These are phyloP conservation scores for Thraustochytrium sp. DNA, from an alignment of 352 stramenopile genomes.

Conservation along the genomic window DNA sequence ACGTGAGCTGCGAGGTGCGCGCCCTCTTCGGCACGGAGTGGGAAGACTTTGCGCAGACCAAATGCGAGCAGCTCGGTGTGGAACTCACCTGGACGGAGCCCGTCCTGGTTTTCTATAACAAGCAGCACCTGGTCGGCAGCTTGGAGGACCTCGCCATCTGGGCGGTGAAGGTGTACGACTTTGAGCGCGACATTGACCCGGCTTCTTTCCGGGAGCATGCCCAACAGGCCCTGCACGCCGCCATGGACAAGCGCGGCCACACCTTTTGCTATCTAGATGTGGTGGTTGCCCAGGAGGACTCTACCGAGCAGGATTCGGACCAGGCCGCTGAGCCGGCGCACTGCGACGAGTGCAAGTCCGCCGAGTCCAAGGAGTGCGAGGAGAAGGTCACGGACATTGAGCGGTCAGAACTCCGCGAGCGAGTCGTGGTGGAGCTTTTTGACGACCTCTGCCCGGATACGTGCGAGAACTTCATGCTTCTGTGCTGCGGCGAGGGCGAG, in stretches of 20 bases:
- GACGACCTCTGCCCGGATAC: constrained; percentile 20
- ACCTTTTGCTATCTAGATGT: constrained; percentile 34
- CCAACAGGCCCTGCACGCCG: neutral
- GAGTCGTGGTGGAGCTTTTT: constrained; percentile 42
- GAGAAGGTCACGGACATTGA: neutral
- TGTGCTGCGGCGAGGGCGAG: constrained; percentile 32
- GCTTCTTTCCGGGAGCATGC: neutral
- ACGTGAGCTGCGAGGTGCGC: neutral
- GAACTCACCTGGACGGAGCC: neutral
- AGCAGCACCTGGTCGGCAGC: neutral
- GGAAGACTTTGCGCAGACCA: neutral
- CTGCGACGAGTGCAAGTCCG: neutral
- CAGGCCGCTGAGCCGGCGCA: no score
- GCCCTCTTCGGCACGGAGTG: constrained; percentile 29
- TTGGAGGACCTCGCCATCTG: neutral
- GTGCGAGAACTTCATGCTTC: constrained; percentile 8
- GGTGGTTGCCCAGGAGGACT: no score
- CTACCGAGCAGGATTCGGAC: no score
- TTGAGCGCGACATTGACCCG: neutral
- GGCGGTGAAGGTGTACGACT: neutral
- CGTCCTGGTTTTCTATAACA: constrained; percentile 39
- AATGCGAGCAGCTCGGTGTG: neutral
- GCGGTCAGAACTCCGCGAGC: neutral
- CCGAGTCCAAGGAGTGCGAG: neutral
- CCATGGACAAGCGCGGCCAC: neutral